These are phyloP conservation scores for Lasiosphaeria miniovina DNA, from an alignment of 495 filamentous ascomycete genomes.

Conservation along the genomic window DNA sequence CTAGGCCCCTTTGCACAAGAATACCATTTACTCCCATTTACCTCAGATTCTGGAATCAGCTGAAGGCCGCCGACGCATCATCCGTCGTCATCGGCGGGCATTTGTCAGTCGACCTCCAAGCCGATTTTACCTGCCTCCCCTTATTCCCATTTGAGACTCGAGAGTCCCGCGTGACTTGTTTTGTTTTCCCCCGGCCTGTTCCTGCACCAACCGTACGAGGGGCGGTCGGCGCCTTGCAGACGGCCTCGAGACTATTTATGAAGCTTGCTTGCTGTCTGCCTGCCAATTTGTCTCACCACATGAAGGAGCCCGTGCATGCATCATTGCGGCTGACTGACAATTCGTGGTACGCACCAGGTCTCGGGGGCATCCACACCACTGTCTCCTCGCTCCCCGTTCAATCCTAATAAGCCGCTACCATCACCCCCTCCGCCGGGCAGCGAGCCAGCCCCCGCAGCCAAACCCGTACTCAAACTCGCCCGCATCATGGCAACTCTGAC, in stretches of 20 bases:
- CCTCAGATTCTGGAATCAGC: too few relatives aligned
- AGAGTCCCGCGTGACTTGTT: conserved; percentile 21
- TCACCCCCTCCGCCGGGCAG: conserved; percentile 48
- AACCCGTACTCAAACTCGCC: conserved; percentile 44
- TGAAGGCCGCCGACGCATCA: background rate
- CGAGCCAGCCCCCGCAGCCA: conserved; percentile 37
- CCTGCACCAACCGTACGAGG: conserved; percentile 25
- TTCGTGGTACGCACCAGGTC: conserved; percentile 18
- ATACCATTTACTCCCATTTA: too few relatives aligned
- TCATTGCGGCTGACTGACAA: conserved; percentile 19
- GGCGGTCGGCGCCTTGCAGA: background rate
- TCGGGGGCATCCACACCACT: conserved; percentile 27
- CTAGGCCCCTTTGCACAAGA: too few relatives aligned
- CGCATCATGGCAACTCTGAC: conserved; percentile 57
- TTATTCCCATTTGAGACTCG: background rate
- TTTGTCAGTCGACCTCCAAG: conserved; percentile 2
- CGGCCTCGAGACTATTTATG: background rate
- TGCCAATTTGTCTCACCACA: conserved; percentile 5
- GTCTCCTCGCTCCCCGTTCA: conserved; percentile 37
- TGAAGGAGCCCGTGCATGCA: conserved; percentile 1
- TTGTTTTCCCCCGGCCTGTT: conserved; percentile 7
- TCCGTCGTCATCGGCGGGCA: background rate
- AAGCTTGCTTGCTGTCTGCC: background rate
- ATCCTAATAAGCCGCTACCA: conserved; percentile 52
- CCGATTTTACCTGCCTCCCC: conserved; percentile 25